phyloP scores from a whole-genome alignment of 2,329 filamentous ascomycete species.

The Ascochyta pisi region DNA sequence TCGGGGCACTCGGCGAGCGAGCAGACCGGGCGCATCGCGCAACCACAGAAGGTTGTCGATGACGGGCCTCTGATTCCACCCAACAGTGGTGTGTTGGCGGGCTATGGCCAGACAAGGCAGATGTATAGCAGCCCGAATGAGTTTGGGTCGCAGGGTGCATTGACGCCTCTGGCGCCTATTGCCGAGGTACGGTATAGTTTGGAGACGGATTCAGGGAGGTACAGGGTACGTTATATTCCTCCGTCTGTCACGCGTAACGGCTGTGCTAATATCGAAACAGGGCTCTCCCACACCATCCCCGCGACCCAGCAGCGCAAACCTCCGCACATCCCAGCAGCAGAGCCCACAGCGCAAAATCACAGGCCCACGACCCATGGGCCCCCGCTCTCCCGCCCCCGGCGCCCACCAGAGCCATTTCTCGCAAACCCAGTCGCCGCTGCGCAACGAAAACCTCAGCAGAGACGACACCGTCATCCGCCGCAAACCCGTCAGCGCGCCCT shows the following conservation, averaged over 20 bases:
- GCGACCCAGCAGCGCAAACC: conserved; percentile 36
- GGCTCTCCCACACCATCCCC: conserved; percentile 44
- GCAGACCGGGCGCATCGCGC: conserved; percentile 52
- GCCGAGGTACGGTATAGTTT: conserved; percentile 59
- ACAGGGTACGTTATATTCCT: conserved; percentile 28
- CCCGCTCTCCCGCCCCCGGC: conserved; percentile 54
- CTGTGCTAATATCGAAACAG: conserved; percentile 17
- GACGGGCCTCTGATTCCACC: conserved; percentile 66
- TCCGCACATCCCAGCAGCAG: conserved; percentile 28
- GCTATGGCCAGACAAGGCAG: conserved; percentile 47
- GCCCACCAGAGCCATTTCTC: background rate
- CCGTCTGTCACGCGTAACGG: too few species aligned
- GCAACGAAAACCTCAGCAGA: conserved; percentile 22
- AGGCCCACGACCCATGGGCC: conserved; percentile 58
- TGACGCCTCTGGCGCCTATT: conserved; percentile 57
- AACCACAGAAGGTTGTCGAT: conserved; percentile 62
- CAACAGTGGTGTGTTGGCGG: conserved; percentile 51
- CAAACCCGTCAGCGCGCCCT: conserved; percentile 35
- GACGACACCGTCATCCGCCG: conserved; percentile 45
- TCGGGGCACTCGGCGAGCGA: conserved; percentile 49
- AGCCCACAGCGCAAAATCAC: conserved; percentile 55
- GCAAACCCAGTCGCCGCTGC: conserved; percentile 24
- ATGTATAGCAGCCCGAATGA: conserved; percentile 49
- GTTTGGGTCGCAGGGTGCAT: conserved; percentile 45
- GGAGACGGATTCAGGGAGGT: conserved; percentile 52